Conservation (phyloP, 441 rosid genomes). For the Manihot esculenta region DNA sequence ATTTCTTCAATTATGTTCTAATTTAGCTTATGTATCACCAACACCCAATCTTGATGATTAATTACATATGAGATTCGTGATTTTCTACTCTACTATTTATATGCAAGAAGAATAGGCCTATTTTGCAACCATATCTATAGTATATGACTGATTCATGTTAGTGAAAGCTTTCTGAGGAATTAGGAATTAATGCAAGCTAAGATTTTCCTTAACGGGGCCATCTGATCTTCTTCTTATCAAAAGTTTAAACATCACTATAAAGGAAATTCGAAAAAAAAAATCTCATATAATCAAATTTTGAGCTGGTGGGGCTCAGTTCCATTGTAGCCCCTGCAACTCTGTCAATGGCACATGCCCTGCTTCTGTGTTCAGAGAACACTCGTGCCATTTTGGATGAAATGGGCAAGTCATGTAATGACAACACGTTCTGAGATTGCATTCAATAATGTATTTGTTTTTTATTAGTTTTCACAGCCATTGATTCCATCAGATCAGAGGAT, state of each 20-base stretch:
- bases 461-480: too few species aligned
- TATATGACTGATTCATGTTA: too few species aligned
- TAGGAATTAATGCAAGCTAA: too few species aligned
- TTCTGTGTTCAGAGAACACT: neutral
- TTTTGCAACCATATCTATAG: neutral
- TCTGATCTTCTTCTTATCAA: neutral
- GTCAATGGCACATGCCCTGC: slow-evolving; percentile 10
- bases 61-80: too few species aligned
- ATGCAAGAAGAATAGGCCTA: neutral
- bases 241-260: neutral
- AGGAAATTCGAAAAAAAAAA: neutral
- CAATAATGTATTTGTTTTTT: too few species aligned
- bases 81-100: neutral
- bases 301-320: neutral
- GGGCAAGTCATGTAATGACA: neutral
- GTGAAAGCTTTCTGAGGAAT: too few species aligned
- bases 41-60: too few species aligned
- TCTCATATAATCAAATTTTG: neutral
- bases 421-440: neutral
- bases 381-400: neutral
- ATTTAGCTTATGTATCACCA: neutral
- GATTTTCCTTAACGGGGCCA: neutral
- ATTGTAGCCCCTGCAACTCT: neutral
- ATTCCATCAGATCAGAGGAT: too few species aligned
- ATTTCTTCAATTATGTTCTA: too few species aligned